These are phyloP conservation scores for Puccinia triticina DNA, from an alignment of 1,284 basidiomycete genomes.

Conservation along the genomic window DNA sequence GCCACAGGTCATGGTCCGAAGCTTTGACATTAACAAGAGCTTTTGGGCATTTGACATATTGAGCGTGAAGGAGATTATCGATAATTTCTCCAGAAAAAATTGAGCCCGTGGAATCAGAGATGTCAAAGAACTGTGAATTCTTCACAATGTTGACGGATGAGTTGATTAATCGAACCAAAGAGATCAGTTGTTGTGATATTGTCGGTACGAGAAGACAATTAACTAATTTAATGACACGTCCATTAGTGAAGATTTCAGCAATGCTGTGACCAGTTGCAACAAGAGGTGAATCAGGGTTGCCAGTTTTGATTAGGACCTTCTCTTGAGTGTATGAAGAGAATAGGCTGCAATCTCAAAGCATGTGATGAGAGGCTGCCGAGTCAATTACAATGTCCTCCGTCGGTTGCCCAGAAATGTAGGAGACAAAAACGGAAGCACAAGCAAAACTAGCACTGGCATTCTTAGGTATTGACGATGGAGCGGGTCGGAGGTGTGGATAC, in stretches of 20 bases:
- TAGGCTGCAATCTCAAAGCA: neutral
- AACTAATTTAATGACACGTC: neutral
- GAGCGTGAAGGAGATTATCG: neutral
- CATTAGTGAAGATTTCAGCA: neutral
- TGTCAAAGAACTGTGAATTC: neutral
- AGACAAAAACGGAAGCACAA: neutral
- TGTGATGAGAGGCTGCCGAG: conserved; percentile 7
- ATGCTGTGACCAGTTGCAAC: neutral
- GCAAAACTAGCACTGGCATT: neutral
- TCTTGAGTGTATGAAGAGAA: neutral
- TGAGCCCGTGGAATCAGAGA: too few species aligned
- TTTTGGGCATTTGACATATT: neutral
- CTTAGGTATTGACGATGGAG: too few species aligned
- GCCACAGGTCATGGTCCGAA: neutral
- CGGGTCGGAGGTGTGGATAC: too few species aligned
- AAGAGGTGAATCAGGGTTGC: neutral
- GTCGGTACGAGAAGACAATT: neutral
- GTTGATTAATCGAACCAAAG: neutral
- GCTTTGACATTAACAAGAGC: neutral
- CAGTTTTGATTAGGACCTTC: too few species aligned
- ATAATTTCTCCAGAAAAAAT: neutral
- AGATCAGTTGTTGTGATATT: neutral
- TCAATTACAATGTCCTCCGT: neutral
- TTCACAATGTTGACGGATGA: neutral
- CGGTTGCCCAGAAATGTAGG: too few species aligned